phyloP scores from a whole-genome alignment of 495 filamentous ascomycete genomes.

The Annulohypoxylon moriforme region DNA sequence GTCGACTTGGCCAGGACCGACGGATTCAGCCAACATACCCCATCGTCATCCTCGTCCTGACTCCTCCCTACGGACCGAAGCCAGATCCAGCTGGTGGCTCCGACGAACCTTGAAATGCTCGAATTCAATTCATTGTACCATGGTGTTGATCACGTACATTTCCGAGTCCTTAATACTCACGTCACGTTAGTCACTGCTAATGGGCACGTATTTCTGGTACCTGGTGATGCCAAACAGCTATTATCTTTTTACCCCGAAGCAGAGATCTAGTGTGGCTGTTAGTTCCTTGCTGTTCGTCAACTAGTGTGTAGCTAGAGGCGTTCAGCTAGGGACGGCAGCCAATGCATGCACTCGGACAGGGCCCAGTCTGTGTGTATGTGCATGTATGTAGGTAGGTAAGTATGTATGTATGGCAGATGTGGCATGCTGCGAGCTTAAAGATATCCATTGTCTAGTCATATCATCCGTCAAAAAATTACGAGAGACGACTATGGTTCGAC shows the following conservation, averaged over 20 bases:
- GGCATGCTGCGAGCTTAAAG: constrained; percentile 44
- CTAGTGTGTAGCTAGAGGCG: constrained; percentile 39
- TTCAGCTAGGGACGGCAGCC: constrained; percentile 54
- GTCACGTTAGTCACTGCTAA: constrained; percentile 7
- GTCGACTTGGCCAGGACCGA: constrained; percentile 42
- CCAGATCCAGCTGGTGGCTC: constrained; percentile 45
- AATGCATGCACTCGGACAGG: constrained; percentile 59
- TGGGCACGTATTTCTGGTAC: background rate
- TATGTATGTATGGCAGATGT: constrained; percentile 45
- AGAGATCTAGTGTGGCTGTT: constrained; percentile 19
- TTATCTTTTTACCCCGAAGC: constrained; percentile 6
- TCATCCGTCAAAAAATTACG: constrained; percentile 26
- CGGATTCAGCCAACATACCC: constrained; percentile 47
- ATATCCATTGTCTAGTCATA: constrained; percentile 32
- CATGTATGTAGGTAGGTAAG: constrained; percentile 39
- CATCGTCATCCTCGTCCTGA: constrained; percentile 44
- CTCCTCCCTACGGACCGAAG: constrained; percentile 45
- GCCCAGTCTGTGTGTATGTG: constrained; percentile 48
- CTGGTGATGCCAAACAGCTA: constrained; percentile 3
- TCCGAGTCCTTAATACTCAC: constrained; percentile 16
- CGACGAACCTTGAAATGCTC: constrained; percentile 34
- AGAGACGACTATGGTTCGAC: constrained; percentile 10
- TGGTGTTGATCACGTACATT: constrained; percentile 21
- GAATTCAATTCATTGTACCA: constrained; percentile 26
- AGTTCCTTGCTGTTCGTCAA: constrained; percentile 46